phyloP scores from a whole-genome alignment of 257 asterid species.

The Solanum sejunctum region DNA sequence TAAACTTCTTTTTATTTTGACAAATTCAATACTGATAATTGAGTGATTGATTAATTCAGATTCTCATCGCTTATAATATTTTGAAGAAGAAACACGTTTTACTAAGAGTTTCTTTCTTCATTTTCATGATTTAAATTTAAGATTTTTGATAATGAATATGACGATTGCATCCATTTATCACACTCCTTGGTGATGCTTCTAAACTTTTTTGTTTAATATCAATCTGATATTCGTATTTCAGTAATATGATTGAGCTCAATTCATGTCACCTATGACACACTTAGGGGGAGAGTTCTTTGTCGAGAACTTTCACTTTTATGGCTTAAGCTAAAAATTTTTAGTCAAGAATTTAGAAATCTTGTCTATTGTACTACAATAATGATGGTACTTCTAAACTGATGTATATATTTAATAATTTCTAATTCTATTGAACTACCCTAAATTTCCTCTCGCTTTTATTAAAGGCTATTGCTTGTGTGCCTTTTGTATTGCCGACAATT shows the following conservation, averaged over 20 bases:
- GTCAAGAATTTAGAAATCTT: fast-evolving
- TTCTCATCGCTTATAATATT: background rate
- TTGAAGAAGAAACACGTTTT: background rate
- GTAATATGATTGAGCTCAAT: too few relatives aligned
- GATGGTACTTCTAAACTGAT: background rate
- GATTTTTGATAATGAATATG: background rate
- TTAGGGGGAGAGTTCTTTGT: background rate
- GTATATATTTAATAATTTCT: background rate
- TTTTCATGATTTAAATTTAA: background rate
- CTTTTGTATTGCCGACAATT: background rate
- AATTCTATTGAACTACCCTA: background rate
- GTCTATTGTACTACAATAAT: background rate
- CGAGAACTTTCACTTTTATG: background rate
- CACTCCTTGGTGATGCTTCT: background rate
- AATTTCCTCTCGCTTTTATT: background rate
- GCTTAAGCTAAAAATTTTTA: fast-evolving
- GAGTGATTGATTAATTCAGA: fast-evolving
- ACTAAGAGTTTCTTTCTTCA: background rate
- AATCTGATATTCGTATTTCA: too few relatives aligned
- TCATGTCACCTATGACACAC: background rate
- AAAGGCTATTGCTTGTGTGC: background rate
- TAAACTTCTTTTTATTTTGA: background rate
- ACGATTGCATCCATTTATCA: background rate
- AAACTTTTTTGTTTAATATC: background rate
- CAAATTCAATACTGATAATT: background rate